Evolutionary conservation across 2,329 filamentous ascomycete genomes (phyloP).

Genomic region (Nemania diffusa): DNA sequence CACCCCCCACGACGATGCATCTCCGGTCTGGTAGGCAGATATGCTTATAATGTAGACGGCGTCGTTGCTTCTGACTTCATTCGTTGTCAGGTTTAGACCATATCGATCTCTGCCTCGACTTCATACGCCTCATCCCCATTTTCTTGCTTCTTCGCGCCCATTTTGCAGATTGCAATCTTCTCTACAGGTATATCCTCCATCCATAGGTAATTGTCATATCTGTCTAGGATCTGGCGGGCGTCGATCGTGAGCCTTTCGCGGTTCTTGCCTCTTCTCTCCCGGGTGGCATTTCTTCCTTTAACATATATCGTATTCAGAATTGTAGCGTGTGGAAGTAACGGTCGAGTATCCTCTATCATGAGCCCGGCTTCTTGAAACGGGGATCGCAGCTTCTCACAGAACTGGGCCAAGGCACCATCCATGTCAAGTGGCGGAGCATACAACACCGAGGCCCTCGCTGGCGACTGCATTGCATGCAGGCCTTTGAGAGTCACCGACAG

Average conservation of each 20-base stretch:
- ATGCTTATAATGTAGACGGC: background rate
- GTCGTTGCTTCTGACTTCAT: background rate
- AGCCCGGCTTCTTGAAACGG: slow-evolving; percentile 66
- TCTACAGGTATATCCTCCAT: slow-evolving; percentile 74
- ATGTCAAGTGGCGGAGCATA: slow-evolving; percentile 71
- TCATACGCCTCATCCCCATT: slow-evolving; percentile 65
- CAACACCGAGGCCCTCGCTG: slow-evolving; percentile 67
- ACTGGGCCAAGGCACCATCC: slow-evolving; percentile 61
- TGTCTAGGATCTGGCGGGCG: slow-evolving; percentile 64
- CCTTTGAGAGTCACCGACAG: slow-evolving; percentile 63
- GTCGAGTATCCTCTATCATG: slow-evolving; percentile 67
- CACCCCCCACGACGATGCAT: background rate
- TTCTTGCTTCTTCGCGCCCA: slow-evolving; percentile 80
- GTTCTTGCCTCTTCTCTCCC: slow-evolving; percentile 42
- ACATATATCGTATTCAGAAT: slow-evolving; percentile 87
- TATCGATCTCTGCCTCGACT: slow-evolving; percentile 60
- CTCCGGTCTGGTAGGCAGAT: background rate
- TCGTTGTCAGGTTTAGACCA: slow-evolving; percentile 29
- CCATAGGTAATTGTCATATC: slow-evolving; percentile 76
- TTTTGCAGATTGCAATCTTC: slow-evolving; percentile 80
- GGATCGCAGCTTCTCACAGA: slow-evolving; percentile 66
- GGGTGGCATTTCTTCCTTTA: slow-evolving; percentile 51
- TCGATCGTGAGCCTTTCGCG: slow-evolving; percentile 61
- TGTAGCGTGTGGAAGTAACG: slow-evolving; percentile 83
- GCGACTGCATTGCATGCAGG: slow-evolving; percentile 70